Evolutionary conservation across 805 yeast genomes (phyloP).

Genomic region (Metschnikowia matae): DNA sequence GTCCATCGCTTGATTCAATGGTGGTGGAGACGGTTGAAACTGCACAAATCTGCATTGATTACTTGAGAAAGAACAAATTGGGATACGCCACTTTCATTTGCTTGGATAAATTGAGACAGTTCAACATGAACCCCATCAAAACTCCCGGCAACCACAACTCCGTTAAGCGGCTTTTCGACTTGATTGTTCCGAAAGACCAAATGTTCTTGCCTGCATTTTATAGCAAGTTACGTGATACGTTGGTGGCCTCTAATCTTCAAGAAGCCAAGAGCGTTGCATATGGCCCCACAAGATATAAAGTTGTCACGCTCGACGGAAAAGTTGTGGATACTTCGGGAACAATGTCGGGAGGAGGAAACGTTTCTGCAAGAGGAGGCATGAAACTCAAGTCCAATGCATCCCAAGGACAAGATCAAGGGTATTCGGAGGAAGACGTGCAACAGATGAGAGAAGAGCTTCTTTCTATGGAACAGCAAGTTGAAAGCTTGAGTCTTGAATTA

Average conservation of each 20-base stretch:
- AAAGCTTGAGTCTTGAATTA: slow-evolving; percentile 45
- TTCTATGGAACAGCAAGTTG: slow-evolving; percentile 51
- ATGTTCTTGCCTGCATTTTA: slow-evolving; percentile 85
- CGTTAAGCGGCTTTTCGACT: slow-evolving; percentile 80
- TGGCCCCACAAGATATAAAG: slow-evolving; percentile 75
- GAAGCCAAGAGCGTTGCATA: slow-evolving; percentile 89
- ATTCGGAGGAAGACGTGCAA: slow-evolving; percentile 54
- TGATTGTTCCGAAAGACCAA: slow-evolving; percentile 62
- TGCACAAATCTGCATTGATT: slow-evolving; percentile 65
- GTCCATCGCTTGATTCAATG: slow-evolving; percentile 84
- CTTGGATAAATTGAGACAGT: slow-evolving; percentile 64
- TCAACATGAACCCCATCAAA: slow-evolving; percentile 51
- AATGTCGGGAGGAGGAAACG: slow-evolving; percentile 92
- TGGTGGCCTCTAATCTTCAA: slow-evolving; percentile 72
- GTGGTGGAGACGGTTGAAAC: slow-evolving; percentile 77
- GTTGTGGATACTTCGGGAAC: slow-evolving; percentile 92
- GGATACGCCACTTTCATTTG: slow-evolving; percentile 90
- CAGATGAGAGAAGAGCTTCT: slow-evolving; percentile 49
- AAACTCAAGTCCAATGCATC: slow-evolving; percentile 40
- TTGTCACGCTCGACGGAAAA: slow-evolving; percentile 90
- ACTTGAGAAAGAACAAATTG: slow-evolving; percentile 71
- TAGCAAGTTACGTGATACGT: slow-evolving; percentile 78
- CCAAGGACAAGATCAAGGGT: slow-evolving; percentile 23
- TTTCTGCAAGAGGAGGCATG: slow-evolving; percentile 74
- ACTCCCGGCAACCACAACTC: slow-evolving; percentile 64